Conservation (phyloP, 1,139 yeast genomes). For the Pneumocystis wakefieldiae region DNA sequence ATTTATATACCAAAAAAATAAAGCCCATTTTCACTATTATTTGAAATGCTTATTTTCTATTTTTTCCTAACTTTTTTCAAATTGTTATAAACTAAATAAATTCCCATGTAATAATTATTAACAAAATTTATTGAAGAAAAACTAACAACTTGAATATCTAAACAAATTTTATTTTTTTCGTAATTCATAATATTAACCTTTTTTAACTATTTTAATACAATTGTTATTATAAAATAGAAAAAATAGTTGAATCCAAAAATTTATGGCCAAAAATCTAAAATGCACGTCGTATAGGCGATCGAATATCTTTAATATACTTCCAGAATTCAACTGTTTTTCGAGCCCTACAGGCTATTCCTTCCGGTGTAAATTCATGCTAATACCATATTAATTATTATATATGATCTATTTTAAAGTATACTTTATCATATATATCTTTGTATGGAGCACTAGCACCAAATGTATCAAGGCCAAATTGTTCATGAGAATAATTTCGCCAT, state of each 20-base stretch:
- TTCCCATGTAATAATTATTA: no score
- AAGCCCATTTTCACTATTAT: no score
- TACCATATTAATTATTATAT: neutral
- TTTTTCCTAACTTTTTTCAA: no score
- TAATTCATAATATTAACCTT: no score
- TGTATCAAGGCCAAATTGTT: conserved; percentile 87
- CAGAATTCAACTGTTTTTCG: conserved; percentile 65
- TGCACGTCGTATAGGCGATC: conserved; percentile 35
- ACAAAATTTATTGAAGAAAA: no score
- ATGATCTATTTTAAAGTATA: neutral
- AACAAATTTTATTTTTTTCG: no score
- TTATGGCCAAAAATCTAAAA: conserved; percentile 25
- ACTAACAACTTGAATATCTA: no score
- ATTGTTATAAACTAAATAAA: no score
- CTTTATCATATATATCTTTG: conserved; percentile 55
- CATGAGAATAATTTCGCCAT: conserved; percentile 93
- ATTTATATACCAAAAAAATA: no score
- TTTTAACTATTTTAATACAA: no score
- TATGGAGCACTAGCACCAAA: conserved; percentile 98
- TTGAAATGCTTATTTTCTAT: no score
- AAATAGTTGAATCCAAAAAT: conserved; percentile 1
- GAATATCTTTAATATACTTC: conserved; percentile 35
- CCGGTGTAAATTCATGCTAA: conserved; percentile 76
- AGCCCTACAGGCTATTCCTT: conserved; percentile 82
- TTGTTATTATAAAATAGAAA: neutral